Conservation (phyloP, 2,329 filamentous ascomycete genomes). For the Claviceps capensis region DNA sequence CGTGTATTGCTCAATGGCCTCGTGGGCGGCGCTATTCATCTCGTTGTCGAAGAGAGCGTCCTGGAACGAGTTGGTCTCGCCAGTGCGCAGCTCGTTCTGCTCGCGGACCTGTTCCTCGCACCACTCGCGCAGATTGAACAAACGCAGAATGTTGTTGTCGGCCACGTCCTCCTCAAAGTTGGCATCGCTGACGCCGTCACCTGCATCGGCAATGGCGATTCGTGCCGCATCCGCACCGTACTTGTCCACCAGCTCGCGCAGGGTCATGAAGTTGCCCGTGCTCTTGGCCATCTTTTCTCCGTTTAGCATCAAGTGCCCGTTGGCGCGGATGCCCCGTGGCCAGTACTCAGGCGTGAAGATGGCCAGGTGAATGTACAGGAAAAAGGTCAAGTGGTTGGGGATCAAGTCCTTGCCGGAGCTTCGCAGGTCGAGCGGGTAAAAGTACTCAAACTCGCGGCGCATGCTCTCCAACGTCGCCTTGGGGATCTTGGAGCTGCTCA, state of each 20-base stretch:
- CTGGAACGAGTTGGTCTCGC: slow-evolving; percentile 62
- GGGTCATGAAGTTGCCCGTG: slow-evolving; percentile 91
- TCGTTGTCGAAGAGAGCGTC: slow-evolving; percentile 90
- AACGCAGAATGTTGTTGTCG: slow-evolving; percentile 76
- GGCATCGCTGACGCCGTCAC: slow-evolving; percentile 86
- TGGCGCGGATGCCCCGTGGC: slow-evolving; percentile 74
- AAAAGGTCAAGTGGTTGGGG: slow-evolving; percentile 90
- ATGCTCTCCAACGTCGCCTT: slow-evolving; percentile 63
- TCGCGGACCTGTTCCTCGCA: slow-evolving; percentile 73
- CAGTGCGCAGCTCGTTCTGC: slow-evolving; percentile 55
- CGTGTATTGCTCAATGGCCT: slow-evolving; percentile 67
- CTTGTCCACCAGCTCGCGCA: slow-evolving; percentile 74
- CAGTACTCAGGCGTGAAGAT: slow-evolving; percentile 81
- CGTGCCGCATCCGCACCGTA: slow-evolving; percentile 89
- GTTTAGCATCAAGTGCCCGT: slow-evolving; percentile 88
- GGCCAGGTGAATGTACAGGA: slow-evolving; percentile 84
- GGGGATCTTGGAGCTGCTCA: slow-evolving; percentile 54
- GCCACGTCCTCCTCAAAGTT: slow-evolving; percentile 96
- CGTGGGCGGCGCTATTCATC: slow-evolving; percentile 68
- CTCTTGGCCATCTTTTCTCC: slow-evolving; percentile 98
- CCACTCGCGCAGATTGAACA: slow-evolving; percentile 77
- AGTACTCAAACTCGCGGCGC: slow-evolving; percentile 91
- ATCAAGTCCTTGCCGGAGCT: slow-evolving; percentile 88
- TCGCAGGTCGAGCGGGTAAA: slow-evolving; percentile 83
- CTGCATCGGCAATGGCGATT: slow-evolving; percentile 85